A percentile compares a stretch with the other conserved stretches of the same genome.
Conservation (phyloP, 2,329 filamentous ascomycete species). For the Ascosphaera acerosa region DNA sequence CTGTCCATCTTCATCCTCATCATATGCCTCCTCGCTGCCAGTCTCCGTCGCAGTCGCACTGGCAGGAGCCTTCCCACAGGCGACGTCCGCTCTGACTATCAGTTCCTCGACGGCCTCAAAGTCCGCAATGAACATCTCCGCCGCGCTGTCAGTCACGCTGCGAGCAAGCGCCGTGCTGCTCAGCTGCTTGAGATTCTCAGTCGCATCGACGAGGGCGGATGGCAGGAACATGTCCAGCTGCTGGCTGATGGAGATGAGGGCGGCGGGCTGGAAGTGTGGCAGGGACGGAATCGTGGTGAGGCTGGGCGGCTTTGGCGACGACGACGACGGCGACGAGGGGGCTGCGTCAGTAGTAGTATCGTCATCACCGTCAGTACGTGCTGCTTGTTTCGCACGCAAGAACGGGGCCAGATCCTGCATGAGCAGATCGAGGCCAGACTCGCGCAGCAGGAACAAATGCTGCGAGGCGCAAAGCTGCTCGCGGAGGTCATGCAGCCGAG, state of each 20-base stretch:
- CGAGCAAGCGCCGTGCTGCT: constrained; percentile 47
- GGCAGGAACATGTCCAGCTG: constrained; percentile 74
- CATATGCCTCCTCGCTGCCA: constrained; percentile 14
- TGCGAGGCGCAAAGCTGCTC: constrained; percentile 39
- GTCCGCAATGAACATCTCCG: constrained; percentile 58
- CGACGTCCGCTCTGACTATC: constrained; percentile 33
- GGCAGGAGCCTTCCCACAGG: constrained; percentile 13
- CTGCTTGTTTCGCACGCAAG: no score
- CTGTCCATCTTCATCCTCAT: constrained; percentile 12
- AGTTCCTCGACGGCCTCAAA: constrained; percentile 47
- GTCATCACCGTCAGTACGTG: no score
- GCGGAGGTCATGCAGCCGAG: constrained; percentile 20
- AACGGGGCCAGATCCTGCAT: constrained; percentile 29
- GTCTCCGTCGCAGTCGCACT: constrained; percentile 8
- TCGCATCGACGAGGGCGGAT: constrained; percentile 76
- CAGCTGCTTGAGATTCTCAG: constrained; percentile 51
- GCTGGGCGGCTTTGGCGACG: constrained; percentile 13
- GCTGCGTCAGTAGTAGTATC: constrained; percentile 1
- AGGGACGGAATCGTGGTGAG: constrained; percentile 30
- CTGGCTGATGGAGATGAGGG: constrained; percentile 44
- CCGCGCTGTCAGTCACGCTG: constrained; percentile 56
- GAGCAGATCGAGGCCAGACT: constrained; percentile 46
- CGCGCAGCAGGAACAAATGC: constrained; percentile 42
- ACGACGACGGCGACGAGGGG: constrained; percentile 2
- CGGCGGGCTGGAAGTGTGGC: constrained; percentile 30